Conservation (phyloP, 352 stramenopile species). For the Pythium myriotylum region DNA sequence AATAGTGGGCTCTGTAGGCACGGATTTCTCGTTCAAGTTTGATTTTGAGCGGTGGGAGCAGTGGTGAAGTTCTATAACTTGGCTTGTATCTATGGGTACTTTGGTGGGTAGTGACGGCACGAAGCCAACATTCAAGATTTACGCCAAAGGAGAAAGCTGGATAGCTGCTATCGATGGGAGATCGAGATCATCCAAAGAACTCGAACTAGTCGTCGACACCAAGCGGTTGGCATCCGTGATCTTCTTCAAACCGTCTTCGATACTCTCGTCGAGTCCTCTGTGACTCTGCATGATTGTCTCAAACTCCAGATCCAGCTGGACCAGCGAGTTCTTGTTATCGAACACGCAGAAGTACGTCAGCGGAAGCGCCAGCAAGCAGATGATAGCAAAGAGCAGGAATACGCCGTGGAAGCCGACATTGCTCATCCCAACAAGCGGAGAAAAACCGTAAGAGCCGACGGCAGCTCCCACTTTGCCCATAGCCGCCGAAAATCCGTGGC, state of each 20-base stretch:
- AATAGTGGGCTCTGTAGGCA: conserved; percentile 3
- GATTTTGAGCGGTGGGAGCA: not conserved
- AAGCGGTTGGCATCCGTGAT: conserved; percentile 8
- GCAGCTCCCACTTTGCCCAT: conserved; percentile 85
- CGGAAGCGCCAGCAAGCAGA: conserved; percentile 28
- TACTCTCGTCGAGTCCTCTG: not conserved
- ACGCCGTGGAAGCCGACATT: conserved; percentile 29
- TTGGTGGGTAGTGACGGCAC: too few relatives aligned
- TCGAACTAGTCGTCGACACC: conserved; percentile 16
- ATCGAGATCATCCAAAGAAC: conserved; percentile 16
- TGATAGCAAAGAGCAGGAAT: conserved; percentile 28
- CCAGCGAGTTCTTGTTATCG: conserved; percentile 29
- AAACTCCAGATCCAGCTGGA: conserved; percentile 32
- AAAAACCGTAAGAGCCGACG: conserved; percentile 53
- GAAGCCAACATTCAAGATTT: not conserved
- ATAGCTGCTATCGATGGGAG: not conserved
- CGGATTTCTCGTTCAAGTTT: conserved; percentile 13
- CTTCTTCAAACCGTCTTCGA: conserved; percentile 19
- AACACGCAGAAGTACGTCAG: conserved; percentile 36
- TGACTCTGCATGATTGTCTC: conserved; percentile 20
- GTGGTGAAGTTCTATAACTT: conserved; percentile 8
- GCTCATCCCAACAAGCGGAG: conserved; percentile 13
- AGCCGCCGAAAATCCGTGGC: conserved; percentile 88
- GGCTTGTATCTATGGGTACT: too few relatives aligned
- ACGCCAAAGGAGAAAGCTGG: not conserved